These are phyloP conservation scores for Termitomyces sp. DNA, from an alignment of 768 basidiomycete genomes.

Conservation along the genomic window DNA sequence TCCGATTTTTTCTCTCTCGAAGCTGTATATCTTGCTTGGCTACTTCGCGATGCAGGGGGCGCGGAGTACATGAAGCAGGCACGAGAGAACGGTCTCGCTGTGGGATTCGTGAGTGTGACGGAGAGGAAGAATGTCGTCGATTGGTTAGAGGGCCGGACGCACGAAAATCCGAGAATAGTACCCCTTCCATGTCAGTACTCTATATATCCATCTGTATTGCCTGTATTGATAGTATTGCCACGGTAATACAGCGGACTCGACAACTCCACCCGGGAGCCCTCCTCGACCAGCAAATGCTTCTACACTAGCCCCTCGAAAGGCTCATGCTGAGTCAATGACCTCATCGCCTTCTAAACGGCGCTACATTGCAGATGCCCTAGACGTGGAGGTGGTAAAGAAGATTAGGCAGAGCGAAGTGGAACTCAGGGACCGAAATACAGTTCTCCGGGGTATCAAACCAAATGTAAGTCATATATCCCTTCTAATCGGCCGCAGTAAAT, in stretches of 20 bases:
- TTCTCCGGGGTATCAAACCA: constrained; percentile 75
- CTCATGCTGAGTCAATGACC: constrained; percentile 23
- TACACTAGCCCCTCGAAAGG: constrained; percentile 22
- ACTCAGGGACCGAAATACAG: constrained; percentile 74
- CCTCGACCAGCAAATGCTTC: constrained; percentile 20
- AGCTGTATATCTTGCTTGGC: constrained; percentile 83
- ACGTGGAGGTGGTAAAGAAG: constrained; percentile 82
- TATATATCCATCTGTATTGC: not conserved
- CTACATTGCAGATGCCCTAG: constrained; percentile 73
- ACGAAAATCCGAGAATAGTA: constrained; percentile 46
- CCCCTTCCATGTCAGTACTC: constrained; percentile 35
- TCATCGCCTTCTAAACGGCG: constrained; percentile 62
- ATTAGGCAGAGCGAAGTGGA: constrained; percentile 76
- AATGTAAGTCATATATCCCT: constrained; percentile 48
- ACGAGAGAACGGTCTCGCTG: constrained; percentile 63
- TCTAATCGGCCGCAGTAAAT: not conserved
- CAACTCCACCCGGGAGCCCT: constrained; percentile 42
- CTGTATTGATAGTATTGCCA: not conserved
- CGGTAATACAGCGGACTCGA: constrained; percentile 35
- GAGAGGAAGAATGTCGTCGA: constrained; percentile 85
- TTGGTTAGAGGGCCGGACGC: constrained; percentile 64
- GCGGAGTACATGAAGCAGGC: constrained; percentile 90
- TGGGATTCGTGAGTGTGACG: constrained; percentile 79
- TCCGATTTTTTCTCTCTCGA: constrained; percentile 75
- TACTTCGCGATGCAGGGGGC: constrained; percentile 61